These are phyloP conservation scores for Podaxis sp. DNA, from an alignment of 768 basidiomycete species.

Conservation along the genomic window DNA sequence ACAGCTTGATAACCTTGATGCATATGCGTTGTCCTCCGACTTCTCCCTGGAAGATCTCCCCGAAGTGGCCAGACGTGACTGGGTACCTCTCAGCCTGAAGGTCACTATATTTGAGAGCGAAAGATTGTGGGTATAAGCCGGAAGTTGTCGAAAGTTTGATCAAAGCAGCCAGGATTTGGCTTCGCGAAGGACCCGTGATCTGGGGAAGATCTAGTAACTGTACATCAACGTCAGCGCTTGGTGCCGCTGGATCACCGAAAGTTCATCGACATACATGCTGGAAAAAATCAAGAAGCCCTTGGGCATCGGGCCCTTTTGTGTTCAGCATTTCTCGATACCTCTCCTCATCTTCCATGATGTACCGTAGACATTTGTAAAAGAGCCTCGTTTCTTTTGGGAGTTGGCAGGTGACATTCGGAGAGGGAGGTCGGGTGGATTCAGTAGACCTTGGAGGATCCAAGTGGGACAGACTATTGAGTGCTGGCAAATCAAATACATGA, in stretches of 20 bases:
- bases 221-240: neutral
- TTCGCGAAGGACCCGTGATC: neutral
- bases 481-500: neutral
- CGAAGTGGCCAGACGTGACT: slow-evolving; percentile 20
- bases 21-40: slow-evolving; percentile 18
- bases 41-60: slow-evolving; percentile 23
- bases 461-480: neutral
- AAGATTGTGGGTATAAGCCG: slow-evolving; percentile 23
- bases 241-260: neutral
- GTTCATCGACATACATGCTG: neutral
- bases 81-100: slow-evolving; percentile 12
- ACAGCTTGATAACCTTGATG: slow-evolving; percentile 23
- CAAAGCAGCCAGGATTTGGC: neutral
- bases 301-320: neutral
- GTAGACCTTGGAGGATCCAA: neutral
- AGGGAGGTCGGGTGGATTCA: neutral
- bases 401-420: neutral
- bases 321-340: neutral
- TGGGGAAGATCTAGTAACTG: neutral
- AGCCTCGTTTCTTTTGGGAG: neutral
- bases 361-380: neutral
- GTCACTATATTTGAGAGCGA: slow-evolving; percentile 14
- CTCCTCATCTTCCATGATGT: neutral
- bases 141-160: slow-evolving; percentile 21
- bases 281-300: neutral